phyloP scores from a whole-genome alignment of 2,329 filamentous ascomycete genomes.

The Aureobasidium pullulans region DNA sequence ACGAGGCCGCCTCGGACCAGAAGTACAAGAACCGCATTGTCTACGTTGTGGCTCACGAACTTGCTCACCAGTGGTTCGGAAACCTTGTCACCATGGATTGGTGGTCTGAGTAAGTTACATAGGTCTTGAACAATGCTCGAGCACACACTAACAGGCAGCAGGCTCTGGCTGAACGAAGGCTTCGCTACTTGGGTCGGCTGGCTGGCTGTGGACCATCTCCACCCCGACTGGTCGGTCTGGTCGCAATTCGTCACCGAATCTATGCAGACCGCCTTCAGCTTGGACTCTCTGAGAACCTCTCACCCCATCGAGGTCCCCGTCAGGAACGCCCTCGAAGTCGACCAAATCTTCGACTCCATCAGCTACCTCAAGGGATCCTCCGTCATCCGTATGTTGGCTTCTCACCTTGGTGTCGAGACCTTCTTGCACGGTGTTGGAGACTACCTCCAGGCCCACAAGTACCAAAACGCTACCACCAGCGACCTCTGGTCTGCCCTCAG shows the following conservation, averaged over 20 bases:
- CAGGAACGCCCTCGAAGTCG: constrained; percentile 85
- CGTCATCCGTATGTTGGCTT: constrained; percentile 90
- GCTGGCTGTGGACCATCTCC: constrained; percentile 82
- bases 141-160: background rate
- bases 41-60: constrained; percentile 95
- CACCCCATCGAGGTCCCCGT: constrained; percentile 97
- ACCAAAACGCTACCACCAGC: constrained; percentile 82
- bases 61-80: constrained; percentile 94
- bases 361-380: constrained; percentile 96
- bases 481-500: constrained; percentile 86
- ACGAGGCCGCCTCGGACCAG: constrained; percentile 83
- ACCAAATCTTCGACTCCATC: constrained; percentile 96
- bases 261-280: constrained; percentile 81
- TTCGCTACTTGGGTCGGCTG: constrained; percentile 99
- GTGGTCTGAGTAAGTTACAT: constrained; percentile 27
- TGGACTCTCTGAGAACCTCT: constrained; percentile 84
- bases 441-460: constrained; percentile 83
- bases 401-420: constrained; percentile 76
- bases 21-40: constrained; percentile 89
- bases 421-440: constrained; percentile 86
- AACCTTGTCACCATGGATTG: constrained; percentile 96
- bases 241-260: constrained; percentile 93
- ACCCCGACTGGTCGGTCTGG: constrained; percentile 98
- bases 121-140: background rate
- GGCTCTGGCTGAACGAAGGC: constrained; percentile 86